Evolutionary conservation across 2,329 filamentous ascomycete species (phyloP).

Genomic region (Sporothrix globosa): DNA sequence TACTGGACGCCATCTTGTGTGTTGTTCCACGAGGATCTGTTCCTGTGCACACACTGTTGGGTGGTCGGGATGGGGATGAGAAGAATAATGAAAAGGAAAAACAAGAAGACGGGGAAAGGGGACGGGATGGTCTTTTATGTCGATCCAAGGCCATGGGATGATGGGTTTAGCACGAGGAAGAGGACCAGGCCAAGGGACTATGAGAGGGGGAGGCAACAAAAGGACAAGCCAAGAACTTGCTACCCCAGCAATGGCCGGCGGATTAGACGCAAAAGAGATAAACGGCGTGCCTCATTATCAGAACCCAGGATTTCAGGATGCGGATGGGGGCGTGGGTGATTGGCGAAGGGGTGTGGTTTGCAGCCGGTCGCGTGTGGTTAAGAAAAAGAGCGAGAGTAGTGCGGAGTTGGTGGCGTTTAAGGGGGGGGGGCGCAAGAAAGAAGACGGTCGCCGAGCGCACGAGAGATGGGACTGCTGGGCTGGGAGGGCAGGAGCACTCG

Average conservation of each 20-base stretch:
- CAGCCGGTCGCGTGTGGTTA: conserved; percentile 19
- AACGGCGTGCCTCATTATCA: conserved; percentile 11
- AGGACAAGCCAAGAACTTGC: conserved; percentile 20
- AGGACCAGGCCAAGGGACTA: neutral
- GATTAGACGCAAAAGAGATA: conserved; percentile 6
- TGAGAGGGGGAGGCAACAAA: conserved; percentile 13
- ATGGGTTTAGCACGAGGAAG: neutral
- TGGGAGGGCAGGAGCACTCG: conserved; percentile 3
- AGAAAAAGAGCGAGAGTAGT: conserved; percentile 3
- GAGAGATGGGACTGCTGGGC: conserved; percentile 3
- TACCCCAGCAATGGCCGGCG: conserved; percentile 23
- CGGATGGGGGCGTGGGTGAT: conserved; percentile 9
- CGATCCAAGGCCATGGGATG: conserved; percentile 25
- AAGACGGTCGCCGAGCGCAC: neutral
- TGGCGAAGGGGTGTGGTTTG: conserved; percentile 5
- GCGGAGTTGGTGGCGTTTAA: conserved; percentile 6
- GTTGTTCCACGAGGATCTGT: conserved; percentile 23
- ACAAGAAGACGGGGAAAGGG: conserved; percentile 4
- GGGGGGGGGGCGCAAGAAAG: too few species aligned
- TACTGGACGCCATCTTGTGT: conserved; percentile 31
- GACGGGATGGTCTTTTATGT: conserved; percentile 30
- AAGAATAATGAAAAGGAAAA: conserved; percentile 15
- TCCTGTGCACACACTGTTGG: conserved; percentile 5
- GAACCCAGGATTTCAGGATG: conserved; percentile 21
- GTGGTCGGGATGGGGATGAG: conserved; percentile 14